phyloP scores from a whole-genome alignment of 2,329 filamentous ascomycete genomes.

The Fusarium robinianum region DNA sequence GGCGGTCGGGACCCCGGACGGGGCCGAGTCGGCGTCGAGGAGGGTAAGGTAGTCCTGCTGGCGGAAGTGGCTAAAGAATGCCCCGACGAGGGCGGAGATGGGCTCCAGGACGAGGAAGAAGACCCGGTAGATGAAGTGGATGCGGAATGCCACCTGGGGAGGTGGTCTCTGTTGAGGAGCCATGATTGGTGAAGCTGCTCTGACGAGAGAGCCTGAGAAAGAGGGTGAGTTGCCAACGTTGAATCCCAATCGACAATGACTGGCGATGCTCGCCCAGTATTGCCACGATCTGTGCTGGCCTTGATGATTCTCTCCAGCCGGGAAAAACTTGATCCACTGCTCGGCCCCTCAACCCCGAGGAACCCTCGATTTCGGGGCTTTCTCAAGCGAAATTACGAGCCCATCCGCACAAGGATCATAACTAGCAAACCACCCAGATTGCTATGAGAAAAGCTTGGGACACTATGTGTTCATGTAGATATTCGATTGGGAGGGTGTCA shows the following conservation, averaged over 20 bases:
- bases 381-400: neutral
- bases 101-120: slow-evolving; percentile 79
- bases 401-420: too few species aligned
- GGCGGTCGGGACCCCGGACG: slow-evolving; percentile 54
- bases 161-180: slow-evolving; percentile 23
- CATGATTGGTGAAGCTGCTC: slow-evolving; percentile 24
- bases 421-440: too few species aligned
- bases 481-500: too few species aligned
- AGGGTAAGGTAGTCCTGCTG: slow-evolving; percentile 64
- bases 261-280: neutral
- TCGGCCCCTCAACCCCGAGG: slow-evolving; percentile 12
- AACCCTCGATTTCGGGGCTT: slow-evolving; percentile 2
- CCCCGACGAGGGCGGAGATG: slow-evolving; percentile 56
- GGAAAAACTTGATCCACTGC: slow-evolving; percentile 37
- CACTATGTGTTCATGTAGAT: too few species aligned
- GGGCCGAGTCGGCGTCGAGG: slow-evolving; percentile 59
- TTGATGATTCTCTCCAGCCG: too few species aligned
- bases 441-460: too few species aligned
- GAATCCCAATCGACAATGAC: slow-evolving; percentile 5
- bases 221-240: neutral
- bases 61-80: slow-evolving; percentile 55
- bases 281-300: too few species aligned
- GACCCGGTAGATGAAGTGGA: slow-evolving; percentile 66
- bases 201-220: neutral
- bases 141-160: slow-evolving; percentile 46